These are phyloP conservation scores for Zea mays DNA, from an alignment of 176 grass and related monocot genomes.

Conservation along the genomic window DNA sequence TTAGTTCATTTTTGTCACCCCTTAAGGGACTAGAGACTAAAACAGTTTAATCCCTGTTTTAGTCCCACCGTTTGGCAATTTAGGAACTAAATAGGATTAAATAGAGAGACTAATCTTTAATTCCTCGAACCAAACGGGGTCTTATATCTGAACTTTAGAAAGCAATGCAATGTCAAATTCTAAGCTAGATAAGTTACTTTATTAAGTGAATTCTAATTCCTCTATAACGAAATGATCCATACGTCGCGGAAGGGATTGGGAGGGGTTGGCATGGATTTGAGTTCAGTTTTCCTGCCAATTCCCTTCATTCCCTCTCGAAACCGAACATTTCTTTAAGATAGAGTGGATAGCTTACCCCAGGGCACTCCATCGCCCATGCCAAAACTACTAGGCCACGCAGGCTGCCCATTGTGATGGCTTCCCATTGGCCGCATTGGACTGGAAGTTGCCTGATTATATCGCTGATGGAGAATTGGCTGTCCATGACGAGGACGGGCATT, in stretches of 20 bases:
- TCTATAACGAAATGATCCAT: too few relatives aligned
- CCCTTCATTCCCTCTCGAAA: background rate
- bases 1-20: too few relatives aligned
- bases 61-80: too few relatives aligned
- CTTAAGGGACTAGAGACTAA: too few relatives aligned
- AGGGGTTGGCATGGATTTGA: background rate
- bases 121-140: too few relatives aligned
- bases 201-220: too few relatives aligned
- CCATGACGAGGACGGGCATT: constrained; percentile 42
- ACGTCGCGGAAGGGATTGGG: background rate
- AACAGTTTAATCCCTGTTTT: too few relatives aligned
- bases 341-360: constrained; percentile 54
- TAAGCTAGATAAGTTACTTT: too few relatives aligned
- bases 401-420: constrained; percentile 56
- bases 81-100: too few relatives aligned
- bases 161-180: too few relatives aligned
- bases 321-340: background rate
- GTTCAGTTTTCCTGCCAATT: background rate
- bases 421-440: constrained; percentile 44
- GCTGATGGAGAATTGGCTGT: constrained; percentile 54
- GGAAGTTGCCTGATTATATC: constrained; percentile 48
- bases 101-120: too few relatives aligned
- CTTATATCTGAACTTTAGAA: too few relatives aligned
- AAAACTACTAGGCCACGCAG: constrained; percentile 49
- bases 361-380: constrained; percentile 55